Percentiles rank a stretch among this genome's conserved stretches.
These are phyloP conservation scores for Populus hybrid DNA, from an alignment of 441 rosid species.

Conservation along the genomic window DNA sequence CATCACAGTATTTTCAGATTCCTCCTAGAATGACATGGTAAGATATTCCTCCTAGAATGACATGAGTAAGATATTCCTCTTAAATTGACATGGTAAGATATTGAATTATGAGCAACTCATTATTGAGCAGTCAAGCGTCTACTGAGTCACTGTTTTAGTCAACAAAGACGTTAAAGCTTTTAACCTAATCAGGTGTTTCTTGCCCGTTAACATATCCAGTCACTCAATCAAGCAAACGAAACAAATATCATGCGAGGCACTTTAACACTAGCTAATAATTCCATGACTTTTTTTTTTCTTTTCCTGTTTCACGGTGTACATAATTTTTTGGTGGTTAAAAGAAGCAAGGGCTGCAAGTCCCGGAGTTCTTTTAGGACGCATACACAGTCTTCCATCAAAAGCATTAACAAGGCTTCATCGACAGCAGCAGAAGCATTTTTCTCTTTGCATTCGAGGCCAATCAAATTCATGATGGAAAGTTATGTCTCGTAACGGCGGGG, in stretches of 20 bases:
- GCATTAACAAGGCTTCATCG: background rate
- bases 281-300: background rate
- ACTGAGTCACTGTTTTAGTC: background rate
- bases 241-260: background rate
- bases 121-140: background rate
- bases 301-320: background rate
- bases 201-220: background rate
- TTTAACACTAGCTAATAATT: background rate
- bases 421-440: background rate
- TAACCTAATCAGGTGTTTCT: background rate
- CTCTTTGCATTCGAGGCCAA: background rate
- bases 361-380: constrained; percentile 14
- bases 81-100: no score
- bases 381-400: background rate
- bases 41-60: no score
- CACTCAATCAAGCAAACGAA: background rate
- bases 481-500: background rate
- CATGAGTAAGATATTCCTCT: no score
- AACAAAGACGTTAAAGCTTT: background rate
- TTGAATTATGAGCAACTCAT: no score
- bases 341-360: constrained; percentile 11
- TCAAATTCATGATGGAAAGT: background rate
- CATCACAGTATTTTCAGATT: no score
- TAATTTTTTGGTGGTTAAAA: background rate
- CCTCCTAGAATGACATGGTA: no score